phyloP scores from a whole-genome alignment of 2,329 filamentous ascomycete species.

The Epichloe sp. region DNA sequence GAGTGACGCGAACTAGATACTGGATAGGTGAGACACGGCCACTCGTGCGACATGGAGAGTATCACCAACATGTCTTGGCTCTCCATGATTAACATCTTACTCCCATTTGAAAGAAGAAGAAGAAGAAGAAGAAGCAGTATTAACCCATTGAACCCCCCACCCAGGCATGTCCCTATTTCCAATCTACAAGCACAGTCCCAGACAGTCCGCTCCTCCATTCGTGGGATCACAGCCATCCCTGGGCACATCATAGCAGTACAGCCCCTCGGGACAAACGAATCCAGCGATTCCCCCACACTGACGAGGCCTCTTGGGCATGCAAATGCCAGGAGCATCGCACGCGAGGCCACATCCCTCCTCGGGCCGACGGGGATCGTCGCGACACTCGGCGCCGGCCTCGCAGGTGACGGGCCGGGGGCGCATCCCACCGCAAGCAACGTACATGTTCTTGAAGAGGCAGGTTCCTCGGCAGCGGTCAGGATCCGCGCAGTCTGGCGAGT shows the following conservation, averaged over 20 bases:
- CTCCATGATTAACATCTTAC: no score
- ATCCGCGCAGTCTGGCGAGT: constrained; percentile 12
- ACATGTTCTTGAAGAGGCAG: constrained; percentile 18
- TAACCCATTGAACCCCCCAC: neutral
- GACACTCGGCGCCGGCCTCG: constrained; percentile 13
- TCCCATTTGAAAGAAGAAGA: no score
- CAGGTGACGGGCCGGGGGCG: constrained; percentile 14
- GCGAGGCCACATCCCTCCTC: constrained; percentile 19
- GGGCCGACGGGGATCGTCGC: constrained; percentile 20
- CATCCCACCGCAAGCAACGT: constrained; percentile 20
- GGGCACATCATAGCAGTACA: constrained; percentile 18
- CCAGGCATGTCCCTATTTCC: neutral
- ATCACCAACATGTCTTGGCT: neutral
- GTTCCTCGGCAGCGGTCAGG: constrained; percentile 16
- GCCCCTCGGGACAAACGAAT: constrained; percentile 13
- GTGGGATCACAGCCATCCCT: constrained; percentile 16
- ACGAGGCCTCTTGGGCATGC: constrained; percentile 11
- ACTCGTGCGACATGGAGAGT: neutral
- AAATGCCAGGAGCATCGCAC: constrained; percentile 23
- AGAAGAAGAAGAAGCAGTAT: neutral
- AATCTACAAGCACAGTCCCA: constrained; percentile 18
- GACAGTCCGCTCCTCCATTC: constrained; percentile 17
- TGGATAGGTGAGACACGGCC: neutral
- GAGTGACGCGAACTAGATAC: no score
- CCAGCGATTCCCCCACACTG: constrained; percentile 18